Evolutionary conservation across 2,329 filamentous ascomycete species (phyloP), one percentile per base, ranked within the genome.

Genomic region (Phialophora tarda): DNA sequence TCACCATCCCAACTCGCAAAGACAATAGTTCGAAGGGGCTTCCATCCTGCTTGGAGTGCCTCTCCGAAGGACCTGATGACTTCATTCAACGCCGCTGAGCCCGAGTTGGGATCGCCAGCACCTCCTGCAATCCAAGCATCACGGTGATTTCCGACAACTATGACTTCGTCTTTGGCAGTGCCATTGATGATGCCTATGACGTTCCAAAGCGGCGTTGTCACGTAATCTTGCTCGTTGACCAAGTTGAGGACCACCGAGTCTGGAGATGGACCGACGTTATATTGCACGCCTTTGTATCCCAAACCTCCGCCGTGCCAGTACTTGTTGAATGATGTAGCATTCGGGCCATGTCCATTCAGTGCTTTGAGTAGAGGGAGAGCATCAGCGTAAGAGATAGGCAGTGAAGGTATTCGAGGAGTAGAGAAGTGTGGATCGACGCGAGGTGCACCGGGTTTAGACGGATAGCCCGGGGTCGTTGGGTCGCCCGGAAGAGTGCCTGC

Each of bases 131-230:
- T 89, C 92, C 92, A 96, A 0, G 93, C 91, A 78, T 97, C 93
- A 38, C 93, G 88, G 75, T 97, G 93, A 74, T 96, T 97, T n/a
- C 93, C 93, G 34, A 98, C 81, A 3, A 99, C 85, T 54, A 99
- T 83, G 0, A 97, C 92, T 74, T 97, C 93, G 73, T 97, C 88
- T 0, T 88, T 83, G 41, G 95, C 87, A 3, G 72, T 72, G 10
- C 94, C 95, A 73, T 97, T 97, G 76, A 99, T 91, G 54, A 95
- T 83, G 53, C 94, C 94, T 70, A 98, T 94, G 2, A 95, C 91
- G 75, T 99, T 90, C 93, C 93, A 97, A 60, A 94, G 82, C 3
- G 91, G 90, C 0, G 90, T 95, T 0, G 86, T 94, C 14, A 88
- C 87, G 74, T 96, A 95, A 54, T 92, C 87, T 79, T 96, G 92